Conservation (phyloP, 352 stramenopile genomes). For the Pythium vanterpoolii region DNA sequence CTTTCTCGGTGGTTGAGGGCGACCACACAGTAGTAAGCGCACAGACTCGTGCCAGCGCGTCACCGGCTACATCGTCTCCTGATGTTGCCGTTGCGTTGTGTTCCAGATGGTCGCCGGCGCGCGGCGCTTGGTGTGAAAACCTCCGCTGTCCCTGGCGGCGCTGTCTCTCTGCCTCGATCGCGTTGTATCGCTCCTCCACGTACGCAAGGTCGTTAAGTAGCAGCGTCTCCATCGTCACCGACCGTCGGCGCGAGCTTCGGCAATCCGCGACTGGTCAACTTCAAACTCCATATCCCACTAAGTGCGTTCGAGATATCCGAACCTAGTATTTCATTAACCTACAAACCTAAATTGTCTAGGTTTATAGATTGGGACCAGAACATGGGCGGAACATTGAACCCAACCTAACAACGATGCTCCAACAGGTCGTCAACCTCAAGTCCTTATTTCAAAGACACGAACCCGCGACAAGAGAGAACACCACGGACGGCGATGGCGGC, state of each 20-base stretch:
- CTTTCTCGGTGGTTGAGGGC: neutral
- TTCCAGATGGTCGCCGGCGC: neutral
- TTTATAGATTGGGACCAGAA: slow-evolving; percentile 7
- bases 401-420: neutral
- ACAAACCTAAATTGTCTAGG: slow-evolving; percentile 7
- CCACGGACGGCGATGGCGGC: neutral
- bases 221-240: slow-evolving; percentile 59
- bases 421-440: neutral
- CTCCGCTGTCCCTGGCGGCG: neutral
- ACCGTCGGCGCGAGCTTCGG: too few relatives aligned
- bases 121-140: neutral
- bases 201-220: slow-evolving; percentile 39
- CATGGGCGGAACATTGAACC: neutral
- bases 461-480: neutral
- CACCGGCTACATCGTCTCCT: neutral
- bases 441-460: neutral
- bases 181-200: slow-evolving; percentile 45
- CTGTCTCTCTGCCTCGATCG: slow-evolving; percentile 28
- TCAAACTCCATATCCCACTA: slow-evolving; percentile 14
- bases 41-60: neutral
- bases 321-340: neutral
- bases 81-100: neutral
- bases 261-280: slow-evolving; percentile 12
- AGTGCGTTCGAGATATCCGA: slow-evolving; percentile 3
- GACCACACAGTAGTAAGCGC: slow-evolving; percentile 1